Conservation (phyloP, 495 filamentous ascomycete species). For the Articulospora tetracladia region DNA sequence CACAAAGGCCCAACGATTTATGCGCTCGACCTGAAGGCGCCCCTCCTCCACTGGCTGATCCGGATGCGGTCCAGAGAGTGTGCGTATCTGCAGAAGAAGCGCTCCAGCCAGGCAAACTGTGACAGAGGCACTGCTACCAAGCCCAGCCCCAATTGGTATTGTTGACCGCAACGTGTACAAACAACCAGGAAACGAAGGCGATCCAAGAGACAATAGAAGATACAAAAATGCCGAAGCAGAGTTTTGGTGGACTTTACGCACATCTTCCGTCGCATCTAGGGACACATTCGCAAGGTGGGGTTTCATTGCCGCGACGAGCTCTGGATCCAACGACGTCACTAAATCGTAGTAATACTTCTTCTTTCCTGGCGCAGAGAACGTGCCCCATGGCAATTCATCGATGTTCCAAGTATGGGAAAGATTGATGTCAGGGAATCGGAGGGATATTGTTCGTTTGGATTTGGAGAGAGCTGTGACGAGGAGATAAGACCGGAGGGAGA, state of each 20-base stretch:
- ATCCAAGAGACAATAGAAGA: slow-evolving; percentile 84
- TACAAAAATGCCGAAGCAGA: slow-evolving; percentile 87
- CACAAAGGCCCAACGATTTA: slow-evolving; percentile 97
- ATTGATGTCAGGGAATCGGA: slow-evolving; percentile 83
- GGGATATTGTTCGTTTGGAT: slow-evolving; percentile 74
- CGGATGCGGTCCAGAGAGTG: slow-evolving; percentile 80
- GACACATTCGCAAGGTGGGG: slow-evolving; percentile 72
- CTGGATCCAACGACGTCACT: slow-evolving; percentile 77
- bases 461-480: slow-evolving; percentile 89
- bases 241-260: slow-evolving; percentile 73
- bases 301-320: slow-evolving; percentile 72
- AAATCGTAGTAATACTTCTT: slow-evolving; percentile 91
- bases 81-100: slow-evolving; percentile 81
- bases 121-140: slow-evolving; percentile 91
- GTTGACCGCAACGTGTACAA: slow-evolving; percentile 91
- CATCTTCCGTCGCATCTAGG: slow-evolving; percentile 51
- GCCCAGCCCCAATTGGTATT: slow-evolving; percentile 85
- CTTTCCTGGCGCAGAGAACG: slow-evolving; percentile 74
- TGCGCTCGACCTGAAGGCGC: slow-evolving; percentile 80
- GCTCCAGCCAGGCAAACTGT: slow-evolving; percentile 86
- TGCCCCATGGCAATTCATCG: slow-evolving; percentile 77
- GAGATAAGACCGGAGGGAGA: slow-evolving; percentile 92
- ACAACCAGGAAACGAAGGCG: slow-evolving; percentile 68
- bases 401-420: slow-evolving; percentile 91
- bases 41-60: slow-evolving; percentile 83